These are phyloP conservation scores for Apophysomyces elegans DNA, from an alignment of 371 early-diverging fungal genomes.

Conservation along the genomic window DNA sequence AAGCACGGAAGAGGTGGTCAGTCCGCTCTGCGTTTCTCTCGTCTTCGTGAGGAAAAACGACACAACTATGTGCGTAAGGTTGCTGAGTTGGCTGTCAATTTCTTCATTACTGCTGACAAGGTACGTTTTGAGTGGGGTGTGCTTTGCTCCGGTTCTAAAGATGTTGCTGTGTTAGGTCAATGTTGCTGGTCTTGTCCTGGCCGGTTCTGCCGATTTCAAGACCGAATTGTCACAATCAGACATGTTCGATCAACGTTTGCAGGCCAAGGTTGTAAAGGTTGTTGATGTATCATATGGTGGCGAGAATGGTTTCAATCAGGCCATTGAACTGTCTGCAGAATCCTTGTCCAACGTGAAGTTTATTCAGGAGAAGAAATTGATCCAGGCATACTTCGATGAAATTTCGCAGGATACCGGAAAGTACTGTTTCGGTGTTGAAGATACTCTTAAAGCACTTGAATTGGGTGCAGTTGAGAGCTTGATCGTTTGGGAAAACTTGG, in stretches of 20 bases:
- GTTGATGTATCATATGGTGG: conserved; percentile 98
- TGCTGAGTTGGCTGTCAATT: conserved; percentile 90
- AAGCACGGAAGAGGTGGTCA: conserved; percentile 99
- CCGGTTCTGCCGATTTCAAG: conserved; percentile 98
- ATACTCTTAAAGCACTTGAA: conserved; percentile 93
- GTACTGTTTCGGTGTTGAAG: conserved; percentile 93
- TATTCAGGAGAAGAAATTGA: conserved; percentile 96
- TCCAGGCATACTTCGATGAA: conserved; percentile 94
- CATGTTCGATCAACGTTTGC: conserved; percentile 90
- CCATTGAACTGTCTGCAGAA: conserved; percentile 93
- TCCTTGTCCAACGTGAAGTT: conserved; percentile 94
- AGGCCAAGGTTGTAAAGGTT: conserved; percentile 85
- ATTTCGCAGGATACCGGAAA: conserved; percentile 95
- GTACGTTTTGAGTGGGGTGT: conserved; percentile 26
- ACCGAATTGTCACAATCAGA: conserved; percentile 90
- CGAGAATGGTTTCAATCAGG: conserved; percentile 97
- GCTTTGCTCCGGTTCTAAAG: background rate
- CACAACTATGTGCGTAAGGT: conserved; percentile 98
- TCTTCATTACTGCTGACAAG: conserved; percentile 93
- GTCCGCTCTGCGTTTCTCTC: conserved; percentile 97
- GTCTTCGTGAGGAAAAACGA: conserved; percentile 97
- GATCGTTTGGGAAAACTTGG: conserved; percentile 95
- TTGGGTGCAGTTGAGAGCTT: conserved; percentile 94
- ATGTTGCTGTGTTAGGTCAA: conserved; percentile 48
- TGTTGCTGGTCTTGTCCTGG: conserved; percentile 91